These are phyloP conservation scores for Pilaira anomala DNA, from an alignment of 192 early-diverging fungal species.

Conservation along the genomic window DNA sequence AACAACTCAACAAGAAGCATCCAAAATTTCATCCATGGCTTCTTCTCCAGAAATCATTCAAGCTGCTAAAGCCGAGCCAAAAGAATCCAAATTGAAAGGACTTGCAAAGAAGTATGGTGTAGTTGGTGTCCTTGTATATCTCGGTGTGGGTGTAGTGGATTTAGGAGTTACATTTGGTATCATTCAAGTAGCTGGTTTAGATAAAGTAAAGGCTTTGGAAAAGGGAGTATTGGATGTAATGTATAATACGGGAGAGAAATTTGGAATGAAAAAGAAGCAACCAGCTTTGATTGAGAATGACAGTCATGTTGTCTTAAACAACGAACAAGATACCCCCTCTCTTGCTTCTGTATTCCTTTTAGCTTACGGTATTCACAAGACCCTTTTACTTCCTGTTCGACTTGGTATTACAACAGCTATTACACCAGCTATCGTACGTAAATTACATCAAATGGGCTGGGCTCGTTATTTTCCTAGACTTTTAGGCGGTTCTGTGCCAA, in stretches of 20 bases:
- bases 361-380: conserved; percentile 60
- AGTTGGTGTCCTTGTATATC: conserved; percentile 49
- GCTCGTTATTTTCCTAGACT: conserved; percentile 23
- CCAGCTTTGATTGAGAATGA: neutral
- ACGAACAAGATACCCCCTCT: conserved; percentile 26
- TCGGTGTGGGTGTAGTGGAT: conserved; percentile 44
- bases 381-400: conserved; percentile 51
- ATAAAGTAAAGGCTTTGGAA: conserved; percentile 49
- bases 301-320: neutral
- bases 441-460: conserved; percentile 49
- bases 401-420: conserved; percentile 51
- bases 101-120: conserved; percentile 49
- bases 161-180: conserved; percentile 46
- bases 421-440: conserved; percentile 52
- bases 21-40: conserved; percentile 8
- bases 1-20: neutral
- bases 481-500: conserved; percentile 6
- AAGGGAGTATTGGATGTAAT: conserved; percentile 34
- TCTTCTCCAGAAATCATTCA: conserved; percentile 10
- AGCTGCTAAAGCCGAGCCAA: neutral
- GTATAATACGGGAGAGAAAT: conserved; percentile 11
- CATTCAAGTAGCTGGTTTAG: conserved; percentile 47
- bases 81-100: conserved; percentile 24
- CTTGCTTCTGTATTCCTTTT: conserved; percentile 49
- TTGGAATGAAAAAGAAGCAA: conserved; percentile 3